Percentiles rank a stretch among this genome's conserved stretches.
Evolutionary conservation across 2,329 filamentous ascomycete species (phyloP).

Genomic region (Fusarium caatingaense): DNA sequence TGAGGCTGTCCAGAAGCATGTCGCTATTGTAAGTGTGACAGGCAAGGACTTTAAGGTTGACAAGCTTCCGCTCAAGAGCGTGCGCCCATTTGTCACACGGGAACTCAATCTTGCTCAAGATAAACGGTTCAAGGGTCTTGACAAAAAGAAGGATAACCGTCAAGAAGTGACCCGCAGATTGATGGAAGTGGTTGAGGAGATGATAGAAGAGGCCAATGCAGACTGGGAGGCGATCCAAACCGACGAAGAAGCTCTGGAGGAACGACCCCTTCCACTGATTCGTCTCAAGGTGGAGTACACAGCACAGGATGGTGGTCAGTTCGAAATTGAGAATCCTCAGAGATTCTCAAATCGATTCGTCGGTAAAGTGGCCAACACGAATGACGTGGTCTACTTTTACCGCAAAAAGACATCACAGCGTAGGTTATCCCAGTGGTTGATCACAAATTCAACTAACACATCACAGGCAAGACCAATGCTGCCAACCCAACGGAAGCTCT

Average conservation of each 20-base stretch:
- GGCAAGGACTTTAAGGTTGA: constrained; percentile 85
- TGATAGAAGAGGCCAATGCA: constrained; percentile 85
- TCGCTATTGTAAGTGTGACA: constrained; percentile 85
- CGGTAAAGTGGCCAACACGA: constrained; percentile 90
- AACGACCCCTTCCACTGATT: constrained; percentile 82
- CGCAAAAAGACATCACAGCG: constrained; percentile 79
- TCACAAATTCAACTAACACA: constrained; percentile 8
- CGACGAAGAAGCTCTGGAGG: constrained; percentile 67
- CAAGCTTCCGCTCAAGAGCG: constrained; percentile 84
- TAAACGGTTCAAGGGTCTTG: constrained; percentile 79
- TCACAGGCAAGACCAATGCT: constrained; percentile 49
- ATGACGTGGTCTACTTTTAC: constrained; percentile 93
- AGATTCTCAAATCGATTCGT: constrained; percentile 94
- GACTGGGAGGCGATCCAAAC: constrained; percentile 86
- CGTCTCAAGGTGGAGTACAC: constrained; percentile 92
- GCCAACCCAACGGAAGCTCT: constrained; percentile 73
- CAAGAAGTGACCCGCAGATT: constrained; percentile 82
- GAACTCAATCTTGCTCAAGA: constrained; percentile 84
- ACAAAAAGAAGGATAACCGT: constrained; percentile 85
- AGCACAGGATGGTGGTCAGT: constrained; percentile 84
- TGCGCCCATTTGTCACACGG: constrained; percentile 88
- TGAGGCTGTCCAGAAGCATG: constrained; percentile 91
- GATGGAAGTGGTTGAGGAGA: constrained; percentile 80
- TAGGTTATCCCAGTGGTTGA: constrained; percentile 15
- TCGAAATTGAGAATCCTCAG: constrained; percentile 94